A percentile compares a stretch with the other conserved stretches of the same genome.
Conservation (phyloP, 768 basidiomycete genomes). For the Pulveroboletus frians region DNA sequence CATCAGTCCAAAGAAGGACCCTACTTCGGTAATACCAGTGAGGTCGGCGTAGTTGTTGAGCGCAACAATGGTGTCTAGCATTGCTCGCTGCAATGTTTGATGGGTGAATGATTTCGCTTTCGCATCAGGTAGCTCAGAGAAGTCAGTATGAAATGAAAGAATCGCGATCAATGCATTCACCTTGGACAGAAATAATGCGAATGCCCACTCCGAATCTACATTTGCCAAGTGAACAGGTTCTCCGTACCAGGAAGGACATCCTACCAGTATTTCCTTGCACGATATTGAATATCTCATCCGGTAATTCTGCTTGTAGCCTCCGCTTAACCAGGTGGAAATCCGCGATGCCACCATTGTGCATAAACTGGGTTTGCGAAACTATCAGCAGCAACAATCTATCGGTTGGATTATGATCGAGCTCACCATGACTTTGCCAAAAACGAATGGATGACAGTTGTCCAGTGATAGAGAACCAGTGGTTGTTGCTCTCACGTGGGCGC, state of each 20-base stretch:
- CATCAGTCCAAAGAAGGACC: conserved; percentile 1
- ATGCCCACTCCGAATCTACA: conserved; percentile 94
- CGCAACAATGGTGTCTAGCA: conserved; percentile 80
- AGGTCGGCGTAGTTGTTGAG: conserved; percentile 75
- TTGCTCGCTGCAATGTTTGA: conserved; percentile 68
- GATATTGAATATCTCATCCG: conserved; percentile 80
- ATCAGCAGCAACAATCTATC: background rate
- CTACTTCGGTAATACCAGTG: conserved; percentile 67
- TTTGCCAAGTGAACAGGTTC: background rate
- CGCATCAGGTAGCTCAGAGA: conserved; percentile 67
- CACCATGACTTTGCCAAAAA: conserved; percentile 90
- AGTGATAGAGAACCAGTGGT: conserved; percentile 88
- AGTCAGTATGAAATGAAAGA: conserved; percentile 5
- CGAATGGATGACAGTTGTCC: conserved; percentile 95
- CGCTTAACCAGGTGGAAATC: conserved; percentile 81
- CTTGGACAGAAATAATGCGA: conserved; percentile 85
- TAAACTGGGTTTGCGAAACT: conserved; percentile 53
- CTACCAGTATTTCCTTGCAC: conserved; percentile 91
- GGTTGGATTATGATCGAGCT: background rate
- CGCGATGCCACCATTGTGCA: conserved; percentile 95
- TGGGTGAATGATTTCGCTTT: conserved; percentile 72
- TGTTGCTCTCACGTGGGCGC: conserved; percentile 90
- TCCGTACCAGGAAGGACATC: conserved; percentile 6
- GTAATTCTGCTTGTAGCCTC: conserved; percentile 63
- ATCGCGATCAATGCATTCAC: conserved; percentile 30